These are phyloP conservation scores for Boletus fagicola DNA, from an alignment of 768 basidiomycete species.

Conservation along the genomic window DNA sequence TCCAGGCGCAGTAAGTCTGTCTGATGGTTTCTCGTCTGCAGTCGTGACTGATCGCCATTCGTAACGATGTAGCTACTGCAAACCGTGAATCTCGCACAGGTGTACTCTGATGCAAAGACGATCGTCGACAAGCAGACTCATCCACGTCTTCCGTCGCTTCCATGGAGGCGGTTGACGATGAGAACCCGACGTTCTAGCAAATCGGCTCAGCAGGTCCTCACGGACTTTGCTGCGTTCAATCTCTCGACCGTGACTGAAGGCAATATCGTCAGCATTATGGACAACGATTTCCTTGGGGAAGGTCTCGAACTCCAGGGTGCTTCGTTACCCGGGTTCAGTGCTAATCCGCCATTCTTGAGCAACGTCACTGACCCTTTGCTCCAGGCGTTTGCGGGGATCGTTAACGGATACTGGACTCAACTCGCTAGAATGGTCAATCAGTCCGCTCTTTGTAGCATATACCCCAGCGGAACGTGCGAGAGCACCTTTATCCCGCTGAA, in stretches of 20 bases:
- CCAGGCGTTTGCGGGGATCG: constrained; percentile 71
- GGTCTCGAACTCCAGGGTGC: constrained; percentile 76
- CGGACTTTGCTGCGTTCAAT: constrained; percentile 54
- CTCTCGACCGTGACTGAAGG: constrained; percentile 54
- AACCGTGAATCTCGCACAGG: constrained; percentile 75
- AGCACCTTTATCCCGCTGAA: constrained; percentile 88
- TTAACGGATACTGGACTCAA: constrained; percentile 82
- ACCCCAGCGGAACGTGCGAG: constrained; percentile 57
- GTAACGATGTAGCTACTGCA: constrained; percentile 60
- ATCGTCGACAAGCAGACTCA: constrained; percentile 92
- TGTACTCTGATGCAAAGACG: constrained; percentile 81
- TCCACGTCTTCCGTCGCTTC: too few relatives aligned
- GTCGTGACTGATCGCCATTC: neutral
- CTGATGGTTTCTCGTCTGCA: neutral
- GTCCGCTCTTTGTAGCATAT: constrained; percentile 60
- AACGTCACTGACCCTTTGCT: constrained; percentile 70
- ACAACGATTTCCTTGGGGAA: constrained; percentile 77
- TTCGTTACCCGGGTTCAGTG: constrained; percentile 57
- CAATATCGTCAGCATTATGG: constrained; percentile 64
- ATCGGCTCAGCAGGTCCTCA: constrained; percentile 59
- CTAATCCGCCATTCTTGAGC: constrained; percentile 62
- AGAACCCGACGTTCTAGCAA: too few relatives aligned
- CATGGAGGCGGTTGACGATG: too few relatives aligned
- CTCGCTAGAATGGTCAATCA: constrained; percentile 75
- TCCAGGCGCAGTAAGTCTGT: constrained; percentile 59